Conservation (phyloP, 768 basidiomycete species). For the Mycena kentingensis region DNA sequence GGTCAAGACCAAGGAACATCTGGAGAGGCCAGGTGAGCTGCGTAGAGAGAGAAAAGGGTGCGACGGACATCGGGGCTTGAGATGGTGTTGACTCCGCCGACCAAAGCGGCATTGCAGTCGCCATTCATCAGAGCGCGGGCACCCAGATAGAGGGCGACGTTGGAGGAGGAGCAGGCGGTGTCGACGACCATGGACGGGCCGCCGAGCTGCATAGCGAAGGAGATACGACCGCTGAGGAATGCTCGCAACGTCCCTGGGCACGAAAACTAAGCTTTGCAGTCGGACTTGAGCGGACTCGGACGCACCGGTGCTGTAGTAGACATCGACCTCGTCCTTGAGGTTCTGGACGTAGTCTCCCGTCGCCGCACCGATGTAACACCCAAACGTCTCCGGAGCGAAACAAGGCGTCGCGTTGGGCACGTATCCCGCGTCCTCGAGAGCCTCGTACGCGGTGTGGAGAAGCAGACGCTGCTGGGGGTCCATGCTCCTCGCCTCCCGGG, state of each 20-base stretch:
- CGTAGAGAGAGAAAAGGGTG: conserved; percentile 4
- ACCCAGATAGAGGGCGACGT: conserved; percentile 68
- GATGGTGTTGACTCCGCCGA: conserved; percentile 74
- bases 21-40: conserved; percentile 27
- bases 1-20: conserved; percentile 72
- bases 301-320: conserved; percentile 71
- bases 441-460: conserved; percentile 66
- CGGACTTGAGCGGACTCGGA: conserved; percentile 3
- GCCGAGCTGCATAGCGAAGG: conserved; percentile 65
- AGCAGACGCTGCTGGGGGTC: conserved; percentile 76
- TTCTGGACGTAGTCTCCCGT: conserved; percentile 73
- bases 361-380: conserved; percentile 68
- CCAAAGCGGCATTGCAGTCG: conserved; percentile 70
- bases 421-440: conserved; percentile 71
- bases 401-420: conserved; percentile 57
- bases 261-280: neutral
- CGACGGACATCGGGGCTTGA: conserved; percentile 67
- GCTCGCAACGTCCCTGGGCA: conserved; percentile 61
- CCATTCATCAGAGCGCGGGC: conserved; percentile 61
- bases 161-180: conserved; percentile 75
- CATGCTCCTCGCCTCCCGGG: conserved; percentile 74
- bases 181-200: conserved; percentile 75
- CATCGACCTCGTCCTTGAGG: conserved; percentile 59
- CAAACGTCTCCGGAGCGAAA: conserved; percentile 57
- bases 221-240: conserved; percentile 72